These are phyloP conservation scores for Pseudohalonectria lignicola DNA, from an alignment of 2,329 filamentous ascomycete genomes.

Conservation along the genomic window DNA sequence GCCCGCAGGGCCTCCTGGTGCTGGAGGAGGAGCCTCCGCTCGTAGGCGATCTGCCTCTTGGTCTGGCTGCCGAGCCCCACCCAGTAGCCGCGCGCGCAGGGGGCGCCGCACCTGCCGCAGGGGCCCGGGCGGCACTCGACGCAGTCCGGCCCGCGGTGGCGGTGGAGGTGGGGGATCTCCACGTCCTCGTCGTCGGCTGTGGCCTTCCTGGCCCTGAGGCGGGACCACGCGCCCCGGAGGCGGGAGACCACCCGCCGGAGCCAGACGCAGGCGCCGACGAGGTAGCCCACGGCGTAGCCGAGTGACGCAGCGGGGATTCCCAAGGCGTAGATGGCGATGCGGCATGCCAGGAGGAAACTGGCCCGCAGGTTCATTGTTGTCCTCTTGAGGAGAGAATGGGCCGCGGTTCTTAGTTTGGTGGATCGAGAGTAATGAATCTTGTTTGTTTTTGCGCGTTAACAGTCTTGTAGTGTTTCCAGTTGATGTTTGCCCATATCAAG, in stretches of 20 bases:
- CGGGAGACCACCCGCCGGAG: neutral
- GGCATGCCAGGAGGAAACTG: neutral
- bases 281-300: neutral
- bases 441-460: no score
- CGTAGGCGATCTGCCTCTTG: no score
- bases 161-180: neutral
- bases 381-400: no score
- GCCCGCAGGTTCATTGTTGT: neutral
- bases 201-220: neutral
- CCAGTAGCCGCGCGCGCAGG: neutral
- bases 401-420: no score
- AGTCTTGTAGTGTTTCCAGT: no score
- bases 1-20: no score
- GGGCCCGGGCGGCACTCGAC: neutral
- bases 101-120: neutral
- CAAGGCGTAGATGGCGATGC: neutral
- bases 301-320: neutral
- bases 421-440: no score
- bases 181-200: neutral
- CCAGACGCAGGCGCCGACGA: neutral
- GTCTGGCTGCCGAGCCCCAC: constrained; percentile 16
- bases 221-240: neutral
- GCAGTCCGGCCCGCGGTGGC: constrained; percentile 2
- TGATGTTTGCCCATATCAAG: no score
- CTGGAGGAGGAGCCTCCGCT: no score